Base-by-base conservation (phyloP, 805 yeast species). In the Starmerella khaoyaiensis region DNA sequence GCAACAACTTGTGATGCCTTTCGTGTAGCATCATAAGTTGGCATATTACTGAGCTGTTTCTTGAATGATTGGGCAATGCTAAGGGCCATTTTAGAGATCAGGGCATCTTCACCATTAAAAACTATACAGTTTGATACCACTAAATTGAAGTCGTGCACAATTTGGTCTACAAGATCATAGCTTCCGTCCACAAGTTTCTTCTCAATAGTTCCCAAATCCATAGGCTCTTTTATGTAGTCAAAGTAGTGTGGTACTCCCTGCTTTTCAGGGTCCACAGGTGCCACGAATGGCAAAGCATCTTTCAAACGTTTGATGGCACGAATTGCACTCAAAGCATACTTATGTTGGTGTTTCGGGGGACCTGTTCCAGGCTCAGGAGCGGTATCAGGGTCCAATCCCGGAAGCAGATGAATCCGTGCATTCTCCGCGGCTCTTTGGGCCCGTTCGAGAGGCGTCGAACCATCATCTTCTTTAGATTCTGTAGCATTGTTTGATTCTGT, bases 161-260 rank as follows among this genome's bases (percentile, higher is more conserved):
- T 71, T 45, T 75, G 74, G 45, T 69, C 69, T 9, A 84, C 76
- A 4, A 69, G 66, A 45, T 69, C 78, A 59, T 86, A 90, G 2
- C 82, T 86, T 52, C 74, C 72, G 6, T 58, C 72, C 28, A 55
- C 65, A 27, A 86, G 61, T 59, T 86, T 87, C 50, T 70, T 72
- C 59, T 90, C 98, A 47, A 90, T 80, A 1, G 96, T 83, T 3
- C 86, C 71, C 23, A 90, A 64, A 57, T 87, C 97, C 96, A 90
- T 90, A 27, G 98, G 98, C 51, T 77, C 67, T 46, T 71, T 68
- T 51, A 90, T 74, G 52, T 72, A 74, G 51, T 83, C 84, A 58
- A 77, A 82, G 58, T 90, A 90, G 46, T 79, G 74, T 3, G 98
- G 98, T 39, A 90, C 80, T 52, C 86, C 83, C 44, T 83, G 71